A percentile compares a stretch with the other conserved stretches of the same genome.
Evolutionary conservation across 2,329 filamentous ascomycete genomes (phyloP).

Genomic region (Aureobasidium vineae): DNA sequence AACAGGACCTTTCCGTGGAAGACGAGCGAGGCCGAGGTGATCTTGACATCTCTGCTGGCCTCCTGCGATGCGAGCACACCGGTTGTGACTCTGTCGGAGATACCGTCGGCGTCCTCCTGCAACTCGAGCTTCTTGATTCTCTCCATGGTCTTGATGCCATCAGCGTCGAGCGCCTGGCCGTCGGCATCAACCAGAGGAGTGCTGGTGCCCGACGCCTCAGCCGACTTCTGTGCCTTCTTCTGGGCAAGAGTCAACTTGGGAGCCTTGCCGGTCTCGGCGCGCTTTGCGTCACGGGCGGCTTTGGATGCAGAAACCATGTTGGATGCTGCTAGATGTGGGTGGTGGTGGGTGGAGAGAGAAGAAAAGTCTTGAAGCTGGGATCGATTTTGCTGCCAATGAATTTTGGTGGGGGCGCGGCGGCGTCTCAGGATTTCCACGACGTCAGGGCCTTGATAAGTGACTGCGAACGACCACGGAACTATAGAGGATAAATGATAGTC

Average conservation of each 20-base stretch:
- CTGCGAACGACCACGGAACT: background rate
- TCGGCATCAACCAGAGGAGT: constrained; percentile 62
- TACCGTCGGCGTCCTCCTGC: constrained; percentile 93
- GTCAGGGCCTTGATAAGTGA: background rate
- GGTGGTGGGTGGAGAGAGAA: background rate
- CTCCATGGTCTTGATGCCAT: constrained; percentile 65
- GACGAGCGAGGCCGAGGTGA: constrained; percentile 86
- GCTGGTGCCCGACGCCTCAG: constrained; percentile 62
- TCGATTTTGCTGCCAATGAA: no score
- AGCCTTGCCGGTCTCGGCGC: constrained; percentile 65
- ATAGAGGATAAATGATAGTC: background rate
- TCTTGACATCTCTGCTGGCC: constrained; percentile 92
- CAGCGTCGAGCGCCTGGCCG: constrained; percentile 55
- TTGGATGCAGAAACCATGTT: constrained; percentile 68
- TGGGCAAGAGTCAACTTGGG: constrained; percentile 70
- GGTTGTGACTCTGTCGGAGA: constrained; percentile 97
- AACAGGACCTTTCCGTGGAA: constrained; percentile 98
- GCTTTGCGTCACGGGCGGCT: constrained; percentile 66
- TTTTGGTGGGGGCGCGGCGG: no score
- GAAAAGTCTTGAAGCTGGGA: constrained; percentile 17
- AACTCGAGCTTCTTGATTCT: constrained; percentile 86
- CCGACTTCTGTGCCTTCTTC: constrained; percentile 57
- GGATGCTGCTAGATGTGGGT: constrained; percentile 26
- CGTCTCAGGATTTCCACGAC: no score
- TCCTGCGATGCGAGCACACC: constrained; percentile 86